Conservation (phyloP, 2,329 filamentous ascomycete species). For the Purpureocillium takamizusanense region DNA sequence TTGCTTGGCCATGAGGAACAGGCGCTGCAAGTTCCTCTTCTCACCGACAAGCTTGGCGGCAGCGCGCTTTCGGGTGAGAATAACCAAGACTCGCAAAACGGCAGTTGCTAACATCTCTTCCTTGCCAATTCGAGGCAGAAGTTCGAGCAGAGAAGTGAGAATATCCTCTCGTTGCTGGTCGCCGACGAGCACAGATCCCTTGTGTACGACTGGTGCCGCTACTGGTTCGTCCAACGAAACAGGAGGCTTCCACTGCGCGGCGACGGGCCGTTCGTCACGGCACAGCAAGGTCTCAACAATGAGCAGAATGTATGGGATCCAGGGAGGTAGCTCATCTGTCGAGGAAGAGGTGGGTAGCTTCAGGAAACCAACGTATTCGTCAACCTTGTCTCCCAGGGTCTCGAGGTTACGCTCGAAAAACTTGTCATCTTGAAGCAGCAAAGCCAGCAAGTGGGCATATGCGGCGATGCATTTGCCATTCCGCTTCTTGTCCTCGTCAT, state of each 20-base stretch:
- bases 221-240: slow-evolving; percentile 37
- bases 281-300: slow-evolving; percentile 86
- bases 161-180: slow-evolving; percentile 59
- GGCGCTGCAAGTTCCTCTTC: slow-evolving; percentile 77
- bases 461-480: slow-evolving; percentile 62
- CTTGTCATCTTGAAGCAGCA: slow-evolving; percentile 72
- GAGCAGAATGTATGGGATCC: slow-evolving; percentile 84
- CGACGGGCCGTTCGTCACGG: slow-evolving; percentile 73
- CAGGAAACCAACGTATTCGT: slow-evolving; percentile 69
- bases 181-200: slow-evolving; percentile 45
- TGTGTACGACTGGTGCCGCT: slow-evolving; percentile 50
- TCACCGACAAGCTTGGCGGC: slow-evolving; percentile 72
- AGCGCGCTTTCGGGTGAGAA: slow-evolving; percentile 71
- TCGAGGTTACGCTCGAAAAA: slow-evolving; percentile 74
- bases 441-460: slow-evolving; percentile 82
- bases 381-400: slow-evolving; percentile 68
- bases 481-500: slow-evolving; percentile 57
- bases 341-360: slow-evolving; percentile 58
- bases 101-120: slow-evolving; percentile 79
- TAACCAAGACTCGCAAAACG: slow-evolving; percentile 73
- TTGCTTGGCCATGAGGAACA: slow-evolving; percentile 95
- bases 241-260: slow-evolving; percentile 61
- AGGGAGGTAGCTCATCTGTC: slow-evolving; percentile 74
- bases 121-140: slow-evolving; percentile 80
- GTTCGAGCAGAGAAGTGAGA: slow-evolving; percentile 68